phyloP scores from a whole-genome alignment of 352 stramenopile genomes.

The Globisporangium recalcitrans region DNA sequence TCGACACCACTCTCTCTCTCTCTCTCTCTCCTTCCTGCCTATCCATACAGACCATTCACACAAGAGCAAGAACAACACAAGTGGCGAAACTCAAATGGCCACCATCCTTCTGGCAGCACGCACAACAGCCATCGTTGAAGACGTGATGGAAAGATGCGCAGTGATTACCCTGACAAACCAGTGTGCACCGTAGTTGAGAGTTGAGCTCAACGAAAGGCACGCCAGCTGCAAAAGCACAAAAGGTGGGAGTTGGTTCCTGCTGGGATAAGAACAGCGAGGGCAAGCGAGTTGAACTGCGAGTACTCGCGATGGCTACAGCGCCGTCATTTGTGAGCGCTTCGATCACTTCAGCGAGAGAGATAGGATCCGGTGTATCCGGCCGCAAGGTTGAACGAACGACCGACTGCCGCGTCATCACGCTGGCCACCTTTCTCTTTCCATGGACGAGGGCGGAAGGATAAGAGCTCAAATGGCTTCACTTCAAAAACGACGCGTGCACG shows the following conservation, averaged over 20 bases:
- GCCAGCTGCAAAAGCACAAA: too few species aligned
- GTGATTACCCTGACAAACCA: not conserved
- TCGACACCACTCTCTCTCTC: not conserved
- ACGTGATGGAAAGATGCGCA: slow-evolving; percentile 1
- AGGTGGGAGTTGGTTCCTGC: too few species aligned
- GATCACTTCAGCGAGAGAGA: not conserved
- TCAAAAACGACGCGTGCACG: not conserved
- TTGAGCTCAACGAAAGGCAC: too few species aligned
- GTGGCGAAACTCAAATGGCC: slow-evolving; percentile 2
- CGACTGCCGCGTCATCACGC: not conserved
- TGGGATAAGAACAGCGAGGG: too few species aligned
- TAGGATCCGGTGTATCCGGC: not conserved
- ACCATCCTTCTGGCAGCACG: not conserved
- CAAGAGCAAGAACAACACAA: not conserved
- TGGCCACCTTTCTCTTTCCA: not conserved
- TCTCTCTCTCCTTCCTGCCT: not conserved
- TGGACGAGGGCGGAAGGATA: not conserved
- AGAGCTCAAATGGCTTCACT: slow-evolving; percentile 1
- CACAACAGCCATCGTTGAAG: slow-evolving; percentile 1
- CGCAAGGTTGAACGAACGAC: too few species aligned
- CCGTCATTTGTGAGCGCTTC: not conserved
- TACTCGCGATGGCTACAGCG: not conserved
- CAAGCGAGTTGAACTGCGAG: not conserved
- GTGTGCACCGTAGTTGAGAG: not conserved
- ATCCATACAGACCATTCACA: not conserved